These are phyloP conservation scores for Adansonia grandidieri DNA, from an alignment of 441 rosid species.

Conservation along the genomic window DNA sequence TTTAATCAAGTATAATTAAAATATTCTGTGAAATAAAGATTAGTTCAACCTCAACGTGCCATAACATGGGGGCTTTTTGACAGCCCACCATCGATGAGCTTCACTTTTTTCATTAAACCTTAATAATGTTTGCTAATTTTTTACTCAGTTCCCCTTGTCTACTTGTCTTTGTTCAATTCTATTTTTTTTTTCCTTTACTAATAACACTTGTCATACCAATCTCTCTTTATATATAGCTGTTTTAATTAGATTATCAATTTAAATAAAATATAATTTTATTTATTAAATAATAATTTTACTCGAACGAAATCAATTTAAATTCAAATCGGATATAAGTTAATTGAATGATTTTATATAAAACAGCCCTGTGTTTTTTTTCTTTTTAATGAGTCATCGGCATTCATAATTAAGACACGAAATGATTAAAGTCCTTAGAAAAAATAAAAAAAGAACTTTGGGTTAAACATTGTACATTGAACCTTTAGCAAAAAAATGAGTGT, in stretches of 20 bases:
- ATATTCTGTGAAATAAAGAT: too few relatives aligned
- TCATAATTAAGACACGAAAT: background rate
- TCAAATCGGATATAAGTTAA: background rate
- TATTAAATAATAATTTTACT: too few relatives aligned
- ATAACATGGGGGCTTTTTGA: background rate
- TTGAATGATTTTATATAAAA: background rate
- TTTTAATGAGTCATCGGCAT: background rate
- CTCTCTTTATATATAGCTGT: background rate
- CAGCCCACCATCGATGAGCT: background rate
- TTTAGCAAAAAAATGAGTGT: background rate
- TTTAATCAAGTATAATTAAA: background rate
- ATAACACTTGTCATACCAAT: background rate
- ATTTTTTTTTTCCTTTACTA: background rate
- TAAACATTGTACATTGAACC: slow-evolving; percentile 28
- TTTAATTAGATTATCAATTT: background rate
- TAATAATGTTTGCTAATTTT: too few relatives aligned
- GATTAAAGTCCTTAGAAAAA: background rate
- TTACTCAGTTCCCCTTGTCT: background rate
- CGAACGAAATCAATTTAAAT: too few relatives aligned
- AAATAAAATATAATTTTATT: background rate
- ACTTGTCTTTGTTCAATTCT: background rate
- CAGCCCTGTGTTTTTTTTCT: background rate
- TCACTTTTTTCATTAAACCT: too few relatives aligned
- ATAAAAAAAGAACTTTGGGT: background rate
- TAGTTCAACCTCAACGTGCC: background rate